Conservation (phyloP, 2,329 filamentous ascomycete species). For the Colletotrichum lentis region DNA sequence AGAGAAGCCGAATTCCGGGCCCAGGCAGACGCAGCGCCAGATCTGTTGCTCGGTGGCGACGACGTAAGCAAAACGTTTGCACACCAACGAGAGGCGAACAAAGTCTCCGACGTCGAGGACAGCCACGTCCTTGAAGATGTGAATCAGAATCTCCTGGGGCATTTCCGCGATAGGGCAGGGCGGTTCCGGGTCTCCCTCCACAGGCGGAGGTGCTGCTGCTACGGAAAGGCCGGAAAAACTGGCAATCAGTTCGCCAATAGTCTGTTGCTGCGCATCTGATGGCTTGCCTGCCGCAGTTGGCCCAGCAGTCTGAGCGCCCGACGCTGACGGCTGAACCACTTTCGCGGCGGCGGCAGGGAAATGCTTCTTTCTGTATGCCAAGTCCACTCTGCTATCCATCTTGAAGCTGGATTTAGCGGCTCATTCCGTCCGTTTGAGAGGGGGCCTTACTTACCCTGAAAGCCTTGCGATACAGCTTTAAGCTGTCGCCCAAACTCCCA, state of each 20-base stretch:
- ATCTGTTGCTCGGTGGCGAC: slow-evolving; percentile 84
- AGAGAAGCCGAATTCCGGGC: slow-evolving; percentile 76
- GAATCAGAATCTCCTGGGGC: slow-evolving; percentile 84
- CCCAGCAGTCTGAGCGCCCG: slow-evolving; percentile 39
- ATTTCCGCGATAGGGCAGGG: slow-evolving; percentile 82
- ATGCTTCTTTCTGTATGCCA: slow-evolving; percentile 88
- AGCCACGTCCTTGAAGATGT: slow-evolving; percentile 79
- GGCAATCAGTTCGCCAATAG: slow-evolving; percentile 74
- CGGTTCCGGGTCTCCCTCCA: slow-evolving; percentile 75
- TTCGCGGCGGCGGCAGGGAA: slow-evolving; percentile 73
- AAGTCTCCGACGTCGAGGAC: slow-evolving; percentile 79
- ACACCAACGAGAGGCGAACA: slow-evolving; percentile 78
- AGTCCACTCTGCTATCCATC: slow-evolving; percentile 86
- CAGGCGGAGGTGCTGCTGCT: slow-evolving; percentile 68
- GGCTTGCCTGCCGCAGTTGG: slow-evolving; percentile 39
- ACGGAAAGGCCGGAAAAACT: slow-evolving; percentile 79
- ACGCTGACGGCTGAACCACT: slow-evolving; percentile 43
- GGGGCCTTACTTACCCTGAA: slow-evolving; percentile 70
- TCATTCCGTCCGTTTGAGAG: neutral
- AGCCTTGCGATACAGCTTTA: slow-evolving; percentile 87
- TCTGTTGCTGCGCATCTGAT: slow-evolving; percentile 51
- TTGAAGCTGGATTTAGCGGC: slow-evolving; percentile 48
- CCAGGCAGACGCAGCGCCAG: slow-evolving; percentile 81
- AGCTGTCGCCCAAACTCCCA: slow-evolving; percentile 87
- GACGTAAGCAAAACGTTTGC: slow-evolving; percentile 86